Evolutionary conservation across 2,329 filamentous ascomycete genomes (phyloP), one percentile per base, ranked within the genome.

Genomic region (Alternaria triticina): DNA sequence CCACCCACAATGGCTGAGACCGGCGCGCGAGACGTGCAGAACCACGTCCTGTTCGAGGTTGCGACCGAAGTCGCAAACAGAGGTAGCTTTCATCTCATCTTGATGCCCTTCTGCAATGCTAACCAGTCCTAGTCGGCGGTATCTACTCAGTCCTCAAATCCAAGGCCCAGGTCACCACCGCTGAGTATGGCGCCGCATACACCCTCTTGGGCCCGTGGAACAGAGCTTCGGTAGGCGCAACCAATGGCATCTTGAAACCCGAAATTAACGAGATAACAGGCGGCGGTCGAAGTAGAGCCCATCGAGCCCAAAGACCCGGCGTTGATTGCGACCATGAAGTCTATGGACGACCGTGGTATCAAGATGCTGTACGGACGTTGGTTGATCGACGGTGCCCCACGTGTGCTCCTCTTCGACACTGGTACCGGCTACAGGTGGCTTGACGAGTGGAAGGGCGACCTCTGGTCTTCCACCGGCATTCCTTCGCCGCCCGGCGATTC

Each of bases 91-190:
- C 61, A 12, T 52, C 33, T 40, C 57, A 59, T 59, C 64, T 62
- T 33, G n/a, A 25, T 10, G 43, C 25, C 51, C n/a, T 49, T 36
- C 27, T 54, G 54, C 28, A 30, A 25, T 61, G 40, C 68, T 75
- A 62, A 77, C 62, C 13, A n/a, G 12, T 47, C 60, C 43, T 70
- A 96, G 96, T 99, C 66, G 96, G 96, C 77, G 96, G 96, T 75
- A 99, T 99, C 83, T 99, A 99, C 86, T 98, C 95, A 15, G 96
- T 99, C 70, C 90, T 99, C 83, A 99, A 99, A 83, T 99, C 96
- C 66, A 99, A 99, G 83, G 95, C 96, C 40, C 95, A 96, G 54
- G 96, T 98, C 66, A 98, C 96, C 46, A 97, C 95, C 1, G 94
- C 94, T 65, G 96, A 99, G 82, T 99, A 98, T 96, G 96, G 96